Base-by-base conservation (phyloP, 2,329 filamentous ascomycete genomes). In the Colletotrichum sp. region DNA sequence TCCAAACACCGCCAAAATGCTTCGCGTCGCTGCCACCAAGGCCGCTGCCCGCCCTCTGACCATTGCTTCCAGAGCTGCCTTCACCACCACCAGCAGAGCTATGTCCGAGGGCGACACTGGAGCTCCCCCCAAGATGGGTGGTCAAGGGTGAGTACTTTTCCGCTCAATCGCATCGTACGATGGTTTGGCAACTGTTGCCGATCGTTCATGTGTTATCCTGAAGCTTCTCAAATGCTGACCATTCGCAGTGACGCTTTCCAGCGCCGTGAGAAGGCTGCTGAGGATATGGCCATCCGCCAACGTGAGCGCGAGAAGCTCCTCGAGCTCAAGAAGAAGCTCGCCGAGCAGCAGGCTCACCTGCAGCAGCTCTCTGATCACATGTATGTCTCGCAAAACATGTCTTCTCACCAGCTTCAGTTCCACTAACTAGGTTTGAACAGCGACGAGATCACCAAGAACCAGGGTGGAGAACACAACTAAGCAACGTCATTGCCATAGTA, bases 261-360 rank as follows among this genome's bases (percentile, higher is more conserved):
- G 88, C 94, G 94, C 88, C 95, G 97, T 81, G 97, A 99, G 88
- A 91, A 93, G 84, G 96, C 96, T 79, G 90, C 88, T 84, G 97
- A 98, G 89, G 93, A 96, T 85, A 91, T 92, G 80, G 95, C 94
- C 87, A 96, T 99, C 87, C 92, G 92, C 82, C 89, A 94, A 88
- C 94, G 96, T 84, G 97, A 98, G 91, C 92, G 93, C 88, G 93
- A 96, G 88, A 98, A 98, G 95, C 93, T 98, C 78, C 80, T 91
- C 68, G 91, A 91, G 84, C 92, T 98, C 81, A 93, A 91, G 86
- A 89, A 91, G 88, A 92, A 92, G 89, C 91, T 98, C 79, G 82
- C 86, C 78, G 92, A 95, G 86, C 95, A 98, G 89, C 92, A 95
- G 85, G 87, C 92, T 79, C 95, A 98, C 88, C 92, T 98, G 79